These are phyloP conservation scores for Macadamia tetraphylla DNA, from an alignment of 164 flowering plant species.

Conservation along the genomic window DNA sequence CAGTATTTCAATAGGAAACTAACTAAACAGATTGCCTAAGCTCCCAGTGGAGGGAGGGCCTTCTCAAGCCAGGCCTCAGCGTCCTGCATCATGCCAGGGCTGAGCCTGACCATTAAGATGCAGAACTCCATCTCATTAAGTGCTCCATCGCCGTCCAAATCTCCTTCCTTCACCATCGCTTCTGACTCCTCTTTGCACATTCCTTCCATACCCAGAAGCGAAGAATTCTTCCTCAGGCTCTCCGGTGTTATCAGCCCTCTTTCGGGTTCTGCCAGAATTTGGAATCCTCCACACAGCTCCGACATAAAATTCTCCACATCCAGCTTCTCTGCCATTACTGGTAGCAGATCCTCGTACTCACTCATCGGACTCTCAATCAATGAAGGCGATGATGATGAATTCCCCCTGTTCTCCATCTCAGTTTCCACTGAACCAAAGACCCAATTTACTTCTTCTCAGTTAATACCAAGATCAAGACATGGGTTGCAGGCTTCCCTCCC, in stretches of 20 bases:
- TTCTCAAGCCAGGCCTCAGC: constrained; percentile 18
- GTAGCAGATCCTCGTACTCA: constrained; percentile 66
- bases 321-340: constrained; percentile 89
- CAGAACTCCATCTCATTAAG: constrained; percentile 56
- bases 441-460: too few relatives aligned
- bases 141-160: constrained; percentile 49
- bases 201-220: constrained; percentile 59
- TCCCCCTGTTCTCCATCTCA: constrained; percentile 5
- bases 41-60: constrained; percentile 3
- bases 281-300: constrained; percentile 73
- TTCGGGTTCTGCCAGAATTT: constrained; percentile 54
- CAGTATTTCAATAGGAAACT: too few relatives aligned
- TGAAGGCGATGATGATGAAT: not conserved
- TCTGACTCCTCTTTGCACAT: constrained; percentile 66
- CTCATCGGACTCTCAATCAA: not conserved
- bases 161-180: constrained; percentile 56
- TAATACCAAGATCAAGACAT: not conserved
- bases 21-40: not conserved
- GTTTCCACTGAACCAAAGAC: too few relatives aligned
- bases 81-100: constrained; percentile 40
- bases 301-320: constrained; percentile 60
- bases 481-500: not conserved
- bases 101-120: constrained; percentile 49
- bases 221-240: constrained; percentile 55
- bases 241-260: constrained; percentile 56